Conservation (phyloP, 495 filamentous ascomycete species). For the Talaromyces trachyspermus region DNA sequence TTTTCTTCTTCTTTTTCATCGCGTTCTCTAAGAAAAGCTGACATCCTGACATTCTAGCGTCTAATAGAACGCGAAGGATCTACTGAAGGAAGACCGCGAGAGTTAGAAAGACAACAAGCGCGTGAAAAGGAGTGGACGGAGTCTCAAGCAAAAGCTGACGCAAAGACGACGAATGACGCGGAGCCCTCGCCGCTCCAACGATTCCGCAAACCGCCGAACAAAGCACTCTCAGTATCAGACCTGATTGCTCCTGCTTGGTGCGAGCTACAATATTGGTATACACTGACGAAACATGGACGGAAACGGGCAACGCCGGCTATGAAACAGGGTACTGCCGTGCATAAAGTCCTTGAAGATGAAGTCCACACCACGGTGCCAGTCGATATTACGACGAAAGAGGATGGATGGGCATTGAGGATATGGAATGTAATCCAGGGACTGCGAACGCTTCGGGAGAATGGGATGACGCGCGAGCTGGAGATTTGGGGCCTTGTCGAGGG, state of each 20-base stretch:
- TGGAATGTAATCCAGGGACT: slow-evolving; percentile 93
- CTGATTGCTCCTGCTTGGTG: slow-evolving; percentile 88
- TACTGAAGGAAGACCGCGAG: slow-evolving; percentile 34
- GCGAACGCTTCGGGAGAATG: slow-evolving; percentile 64
- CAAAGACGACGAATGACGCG: not conserved
- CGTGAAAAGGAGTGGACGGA: slow-evolving; percentile 25
- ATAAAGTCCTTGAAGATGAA: slow-evolving; percentile 78
- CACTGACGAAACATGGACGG: slow-evolving; percentile 65
- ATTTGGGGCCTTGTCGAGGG: slow-evolving; percentile 88
- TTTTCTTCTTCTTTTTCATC: slow-evolving; percentile 3
- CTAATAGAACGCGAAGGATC: slow-evolving; percentile 53
- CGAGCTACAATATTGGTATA: slow-evolving; percentile 89
- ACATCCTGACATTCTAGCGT: slow-evolving; percentile 50
- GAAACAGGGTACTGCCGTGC: slow-evolving; percentile 69
- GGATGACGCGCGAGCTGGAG: slow-evolving; percentile 81
- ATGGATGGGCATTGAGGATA: slow-evolving; percentile 70
- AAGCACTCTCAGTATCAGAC: slow-evolving; percentile 84
- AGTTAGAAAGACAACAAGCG: slow-evolving; percentile 26
- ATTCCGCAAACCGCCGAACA: slow-evolving; percentile 70
- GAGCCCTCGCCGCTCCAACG: slow-evolving; percentile 56
- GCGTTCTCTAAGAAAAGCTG: slow-evolving; percentile 28
- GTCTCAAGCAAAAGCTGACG: slow-evolving; percentile 4
- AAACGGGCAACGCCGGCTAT: slow-evolving; percentile 72
- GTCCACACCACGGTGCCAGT: slow-evolving; percentile 70
- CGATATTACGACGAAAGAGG: slow-evolving; percentile 66